Evolutionary conservation across 148 eudicot genomes (phyloP), one percentile per base, ranked within the genome.

Genomic region (Arbutus unedo): DNA sequence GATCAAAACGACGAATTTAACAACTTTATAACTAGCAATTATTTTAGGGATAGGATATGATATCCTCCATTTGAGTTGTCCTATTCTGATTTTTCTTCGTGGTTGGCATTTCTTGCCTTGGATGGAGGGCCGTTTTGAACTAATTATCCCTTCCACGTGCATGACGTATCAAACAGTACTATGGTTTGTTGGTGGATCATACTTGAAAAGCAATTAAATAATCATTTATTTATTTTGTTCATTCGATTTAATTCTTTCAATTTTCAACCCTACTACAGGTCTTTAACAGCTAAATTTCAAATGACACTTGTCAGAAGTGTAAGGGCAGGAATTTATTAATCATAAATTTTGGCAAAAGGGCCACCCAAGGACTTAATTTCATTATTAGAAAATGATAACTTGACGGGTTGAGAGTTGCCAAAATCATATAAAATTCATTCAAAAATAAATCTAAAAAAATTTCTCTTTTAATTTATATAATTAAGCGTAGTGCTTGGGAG

Each of bases 141-240:
- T 49, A 14, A 38, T 7, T 0, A 77, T 31, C 10, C 3, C 8
- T 11, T 10, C 6, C 43, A 10, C 80, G 60, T 6, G 60, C 66
- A n/a, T 77, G 80, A 77, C 67, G 80, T 13, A 56, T 56, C 19
- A 44, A 4, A 77, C 80, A 77, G 80, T 77, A 31, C 38, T 31
- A 19, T 41, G 16, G 80, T 38, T 66, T 18, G 80, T 55, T 56
- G 80, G 66, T 75, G 78, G 78, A 74, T 74, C 23, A 70, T 19
- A 72, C 8, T 67, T 4, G 7, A 16, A 5, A 18, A 19, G 25
- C 38, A 59, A 59, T 59, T 2, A 19, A 59, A 31, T 31, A 31
- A 31, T 31, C 38, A 31, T 31, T 31, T 31, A 31, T 31, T 31
- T 31, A 31, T 31, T 31, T 31, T 2, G 31, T n/a, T 66, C 71